These are phyloP conservation scores for Fomitopsis serialis DNA, from an alignment of 768 basidiomycete genomes.

Conservation along the genomic window DNA sequence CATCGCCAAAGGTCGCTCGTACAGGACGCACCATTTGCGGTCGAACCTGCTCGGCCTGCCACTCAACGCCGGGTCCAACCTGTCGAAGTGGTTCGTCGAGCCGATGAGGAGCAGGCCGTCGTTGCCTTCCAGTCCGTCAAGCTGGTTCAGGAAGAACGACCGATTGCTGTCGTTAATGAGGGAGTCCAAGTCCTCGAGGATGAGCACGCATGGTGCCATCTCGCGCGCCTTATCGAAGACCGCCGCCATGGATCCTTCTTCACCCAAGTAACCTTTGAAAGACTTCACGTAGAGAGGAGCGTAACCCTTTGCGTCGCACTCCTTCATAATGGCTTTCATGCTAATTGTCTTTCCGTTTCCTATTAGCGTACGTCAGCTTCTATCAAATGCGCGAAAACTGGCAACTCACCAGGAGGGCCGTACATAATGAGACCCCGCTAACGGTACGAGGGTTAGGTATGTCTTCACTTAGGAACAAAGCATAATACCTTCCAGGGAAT, in stretches of 20 bases:
- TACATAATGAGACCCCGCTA: slow-evolving; percentile 80
- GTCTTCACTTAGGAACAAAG: too few relatives aligned
- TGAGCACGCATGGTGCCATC: slow-evolving; percentile 58
- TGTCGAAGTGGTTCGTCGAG: slow-evolving; percentile 81
- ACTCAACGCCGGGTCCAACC: slow-evolving; percentile 72
- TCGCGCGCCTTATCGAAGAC: slow-evolving; percentile 74
- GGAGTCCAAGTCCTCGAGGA: slow-evolving; percentile 70
- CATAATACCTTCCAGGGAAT: slow-evolving; percentile 90
- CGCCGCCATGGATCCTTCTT: slow-evolving; percentile 59
- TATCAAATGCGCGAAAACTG: background rate
- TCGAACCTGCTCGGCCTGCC: slow-evolving; percentile 81
- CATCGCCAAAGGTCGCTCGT: background rate
- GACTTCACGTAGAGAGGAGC: slow-evolving; percentile 78
- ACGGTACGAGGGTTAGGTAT: background rate
- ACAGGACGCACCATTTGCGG: slow-evolving; percentile 65
- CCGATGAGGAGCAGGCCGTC: slow-evolving; percentile 75
- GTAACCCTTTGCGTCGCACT: slow-evolving; percentile 55
- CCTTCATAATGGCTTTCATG: slow-evolving; percentile 78
- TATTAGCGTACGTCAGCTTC: slow-evolving; percentile 11
- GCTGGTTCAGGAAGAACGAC: slow-evolving; percentile 85
- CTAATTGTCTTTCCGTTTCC: slow-evolving; percentile 86
- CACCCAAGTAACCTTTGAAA: slow-evolving; percentile 61
- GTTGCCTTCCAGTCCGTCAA: slow-evolving; percentile 77
- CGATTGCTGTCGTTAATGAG: slow-evolving; percentile 74
- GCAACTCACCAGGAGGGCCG: slow-evolving; percentile 61